Conservation (phyloP, 805 yeast genomes). For the Jamesozyma hellenica region DNA sequence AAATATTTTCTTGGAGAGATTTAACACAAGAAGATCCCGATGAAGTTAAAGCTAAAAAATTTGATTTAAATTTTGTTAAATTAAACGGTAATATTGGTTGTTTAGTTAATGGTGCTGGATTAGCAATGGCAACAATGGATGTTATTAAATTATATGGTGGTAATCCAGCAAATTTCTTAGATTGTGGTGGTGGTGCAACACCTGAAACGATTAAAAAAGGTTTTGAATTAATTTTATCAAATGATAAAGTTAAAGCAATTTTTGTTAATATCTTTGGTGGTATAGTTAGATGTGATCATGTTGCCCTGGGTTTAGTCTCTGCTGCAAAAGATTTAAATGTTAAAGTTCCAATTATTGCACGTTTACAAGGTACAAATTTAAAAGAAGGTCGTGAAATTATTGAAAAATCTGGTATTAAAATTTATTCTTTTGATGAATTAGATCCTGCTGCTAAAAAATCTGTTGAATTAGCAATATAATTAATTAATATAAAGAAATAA, state of each 20-base stretch:
- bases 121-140: conserved; percentile 99
- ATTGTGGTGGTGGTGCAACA: conserved; percentile 99
- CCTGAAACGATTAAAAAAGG: conserved; percentile 97
- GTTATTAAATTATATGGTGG: conserved; percentile 97
- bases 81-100: conserved; percentile 98
- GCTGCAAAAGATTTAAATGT: conserved; percentile 88
- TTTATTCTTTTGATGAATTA: conserved; percentile 81
- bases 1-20: conserved; percentile 87
- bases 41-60: conserved; percentile 85
- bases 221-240: conserved; percentile 83
- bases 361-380: conserved; percentile 97
- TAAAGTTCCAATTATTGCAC: conserved; percentile 89
- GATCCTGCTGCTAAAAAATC: conserved; percentile 97
- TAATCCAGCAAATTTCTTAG: conserved; percentile 97
- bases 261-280: conserved; percentile 99
- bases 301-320: conserved; percentile 93
- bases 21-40: conserved; percentile 95
- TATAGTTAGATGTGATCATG: conserved; percentile 98
- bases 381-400: conserved; percentile 82
- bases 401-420: conserved; percentile 80
- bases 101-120: conserved; percentile 98
- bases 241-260: conserved; percentile 82
- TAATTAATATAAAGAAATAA: neutral
- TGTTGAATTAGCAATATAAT: conserved; percentile 51
- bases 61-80: conserved; percentile 91